Evolutionary conservation across 139 green algal genomes (phyloP).

Genomic region (Tetradesmus obliquus): DNA sequence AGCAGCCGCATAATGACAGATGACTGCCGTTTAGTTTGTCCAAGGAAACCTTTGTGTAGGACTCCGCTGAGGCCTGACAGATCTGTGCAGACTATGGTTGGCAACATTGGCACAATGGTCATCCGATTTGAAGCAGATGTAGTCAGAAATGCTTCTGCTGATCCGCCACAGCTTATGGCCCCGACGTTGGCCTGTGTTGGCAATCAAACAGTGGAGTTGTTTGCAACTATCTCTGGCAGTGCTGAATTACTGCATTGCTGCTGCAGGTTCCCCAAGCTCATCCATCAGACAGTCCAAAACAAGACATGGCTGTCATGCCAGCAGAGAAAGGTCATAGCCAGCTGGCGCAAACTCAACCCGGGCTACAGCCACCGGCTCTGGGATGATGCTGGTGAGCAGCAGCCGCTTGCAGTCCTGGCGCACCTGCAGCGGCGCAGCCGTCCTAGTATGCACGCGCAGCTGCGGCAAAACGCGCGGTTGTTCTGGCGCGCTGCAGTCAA

Average conservation of each 20-base stretch:
- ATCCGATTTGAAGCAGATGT: background rate
- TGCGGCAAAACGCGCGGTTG: no score
- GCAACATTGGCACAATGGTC: background rate
- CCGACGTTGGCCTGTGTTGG: no score
- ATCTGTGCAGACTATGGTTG: background rate
- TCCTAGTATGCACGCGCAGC: background rate
- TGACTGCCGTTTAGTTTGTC: background rate
- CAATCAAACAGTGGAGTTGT: no score
- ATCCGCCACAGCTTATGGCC: no score
- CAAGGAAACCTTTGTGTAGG: background rate
- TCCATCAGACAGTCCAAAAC: slow-evolving; percentile 24
- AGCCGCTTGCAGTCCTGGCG: background rate
- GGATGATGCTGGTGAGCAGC: slow-evolving; percentile 5
- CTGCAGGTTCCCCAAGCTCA: slow-evolving; percentile 8
- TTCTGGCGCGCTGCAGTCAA: no score
- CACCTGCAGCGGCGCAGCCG: background rate
- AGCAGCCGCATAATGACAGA: no score
- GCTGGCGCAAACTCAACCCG: slow-evolving; percentile 23
- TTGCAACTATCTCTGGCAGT: no score
- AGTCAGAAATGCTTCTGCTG: no score
- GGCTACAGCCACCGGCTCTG: slow-evolving; percentile 17
- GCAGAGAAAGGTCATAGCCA: slow-evolving; percentile 1
- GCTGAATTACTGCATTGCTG: background rate
- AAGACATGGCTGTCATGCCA: slow-evolving; percentile 20
- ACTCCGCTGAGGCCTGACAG: no score